Base-by-base conservation (phyloP, 2,329 filamentous ascomycete genomes). In the Penicillium sp. region DNA sequence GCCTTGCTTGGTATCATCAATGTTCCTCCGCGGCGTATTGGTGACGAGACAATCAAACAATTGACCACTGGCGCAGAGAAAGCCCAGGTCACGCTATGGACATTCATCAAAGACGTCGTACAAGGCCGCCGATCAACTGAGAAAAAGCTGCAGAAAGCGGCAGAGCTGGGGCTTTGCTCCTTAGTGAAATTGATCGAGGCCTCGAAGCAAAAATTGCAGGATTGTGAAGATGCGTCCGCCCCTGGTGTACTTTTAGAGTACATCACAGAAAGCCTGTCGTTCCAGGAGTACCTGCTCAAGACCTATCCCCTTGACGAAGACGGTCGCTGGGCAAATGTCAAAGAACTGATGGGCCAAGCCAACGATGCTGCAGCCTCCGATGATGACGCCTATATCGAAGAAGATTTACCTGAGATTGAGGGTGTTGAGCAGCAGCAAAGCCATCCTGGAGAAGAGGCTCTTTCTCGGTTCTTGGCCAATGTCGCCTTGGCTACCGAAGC, bases 401-500 rank as follows among this genome's bases (percentile, higher is more conserved):
- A 86, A 52, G 73, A 77, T 6, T 76, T 88, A 12, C 84, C 92
- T 0, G 79, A 84, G 28, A 85, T 97, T 14, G 89, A 94, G 14
- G 88, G 88, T 0, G 66, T 92, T 3, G 82, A 88, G 51, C 91
- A 96, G 66, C 75, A 81, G 45, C 63, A 75, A 54, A 72, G 78
- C 4, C 79, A 81, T 34, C 61, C 71, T 60, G 78, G 81, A 0
- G 84, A 86, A 58, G 90, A 91, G 58, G 81, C 86, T 1, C 81
- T 97, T 1, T 87, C 90, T 3, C 86, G 85, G 11, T 98, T 98
- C 67, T 81, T 99, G n/a, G 88, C 92, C 11, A 97, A 96, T 67
- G 88, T 97, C 11, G 88, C 92, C 0, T 79, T 99, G n/a, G 90
- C 91, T 2, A 89, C 91, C 0, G 91, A 96, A 63, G 84, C 88